phyloP scores from a whole-genome alignment of 2,329 filamentous ascomycete genomes.

The Herpotrichia juniperi region DNA sequence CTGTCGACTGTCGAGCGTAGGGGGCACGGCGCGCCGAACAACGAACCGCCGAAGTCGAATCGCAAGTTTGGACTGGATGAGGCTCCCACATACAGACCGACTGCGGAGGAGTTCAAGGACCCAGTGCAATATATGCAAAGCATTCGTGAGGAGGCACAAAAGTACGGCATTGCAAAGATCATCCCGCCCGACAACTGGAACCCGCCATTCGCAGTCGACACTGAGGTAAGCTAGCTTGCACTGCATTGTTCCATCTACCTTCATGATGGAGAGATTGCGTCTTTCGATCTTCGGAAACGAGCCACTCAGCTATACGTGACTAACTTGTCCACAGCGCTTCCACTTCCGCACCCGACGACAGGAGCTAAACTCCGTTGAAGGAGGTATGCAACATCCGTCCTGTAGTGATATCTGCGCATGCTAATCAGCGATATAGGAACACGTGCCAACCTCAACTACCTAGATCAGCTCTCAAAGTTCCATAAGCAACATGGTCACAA shows the following conservation, averaged over 20 bases:
- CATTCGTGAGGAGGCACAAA: conserved; percentile 82
- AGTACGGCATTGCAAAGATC: conserved; percentile 94
- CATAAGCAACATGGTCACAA: conserved; percentile 97
- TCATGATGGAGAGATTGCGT: neutral
- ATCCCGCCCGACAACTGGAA: conserved; percentile 95
- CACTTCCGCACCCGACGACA: conserved; percentile 97
- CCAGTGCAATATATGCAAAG: conserved; percentile 93
- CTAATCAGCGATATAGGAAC: conserved; percentile 66
- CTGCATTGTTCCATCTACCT: neutral
- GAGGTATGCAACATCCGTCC: conserved; percentile 68
- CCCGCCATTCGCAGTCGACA: conserved; percentile 93
- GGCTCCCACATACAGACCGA: conserved; percentile 88
- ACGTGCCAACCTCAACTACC: conserved; percentile 92
- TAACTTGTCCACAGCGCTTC: conserved; percentile 71
- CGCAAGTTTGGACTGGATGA: conserved; percentile 86
- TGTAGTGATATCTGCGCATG: neutral
- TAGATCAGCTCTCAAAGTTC: conserved; percentile 93
- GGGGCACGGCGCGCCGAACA: conserved; percentile 77
- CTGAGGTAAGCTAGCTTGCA: conserved; percentile 70
- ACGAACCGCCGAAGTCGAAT: conserved; percentile 76
- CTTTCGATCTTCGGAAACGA: neutral
- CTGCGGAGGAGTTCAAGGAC: conserved; percentile 92
- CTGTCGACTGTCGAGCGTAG: conserved; percentile 89
- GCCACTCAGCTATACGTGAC: conserved; percentile 11
- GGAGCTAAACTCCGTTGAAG: conserved; percentile 97